Evolutionary conservation across 2,329 filamentous ascomycete species (phyloP).

Genomic region (Apiospora marii): DNA sequence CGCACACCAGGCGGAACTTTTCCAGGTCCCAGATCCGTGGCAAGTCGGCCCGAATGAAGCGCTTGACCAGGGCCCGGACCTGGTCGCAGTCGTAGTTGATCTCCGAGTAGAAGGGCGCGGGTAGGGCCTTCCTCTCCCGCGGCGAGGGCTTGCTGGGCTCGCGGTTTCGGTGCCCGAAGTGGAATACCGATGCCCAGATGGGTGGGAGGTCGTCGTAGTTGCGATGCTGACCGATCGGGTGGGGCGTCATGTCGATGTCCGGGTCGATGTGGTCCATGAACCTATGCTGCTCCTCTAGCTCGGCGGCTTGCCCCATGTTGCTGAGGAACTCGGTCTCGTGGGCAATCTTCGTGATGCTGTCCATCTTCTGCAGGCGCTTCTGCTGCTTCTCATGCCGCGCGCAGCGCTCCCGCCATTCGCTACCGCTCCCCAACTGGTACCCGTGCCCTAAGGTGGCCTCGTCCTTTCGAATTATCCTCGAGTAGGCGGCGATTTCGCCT

Average conservation of each 20-base stretch:
- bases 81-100: slow-evolving; percentile 18
- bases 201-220: background rate
- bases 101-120: background rate
- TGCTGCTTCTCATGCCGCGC: background rate
- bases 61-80: slow-evolving; percentile 10
- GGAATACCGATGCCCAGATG: background rate
- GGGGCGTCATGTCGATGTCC: background rate
- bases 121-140: background rate
- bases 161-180: background rate
- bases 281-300: background rate
- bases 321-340: background rate
- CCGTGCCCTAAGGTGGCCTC: background rate
- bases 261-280: background rate
- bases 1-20: background rate
- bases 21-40: background rate
- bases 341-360: background rate
- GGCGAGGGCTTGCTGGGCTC: background rate
- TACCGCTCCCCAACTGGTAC: background rate
- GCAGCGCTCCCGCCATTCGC: background rate
- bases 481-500: background rate
- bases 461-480: background rate
- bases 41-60: background rate
- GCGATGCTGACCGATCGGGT: background rate
- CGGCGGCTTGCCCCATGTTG: background rate
- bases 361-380: background rate